These are phyloP conservation scores for Ambrosia trifida DNA, from an alignment of 129 eudicot genomes.

Conservation along the genomic window DNA sequence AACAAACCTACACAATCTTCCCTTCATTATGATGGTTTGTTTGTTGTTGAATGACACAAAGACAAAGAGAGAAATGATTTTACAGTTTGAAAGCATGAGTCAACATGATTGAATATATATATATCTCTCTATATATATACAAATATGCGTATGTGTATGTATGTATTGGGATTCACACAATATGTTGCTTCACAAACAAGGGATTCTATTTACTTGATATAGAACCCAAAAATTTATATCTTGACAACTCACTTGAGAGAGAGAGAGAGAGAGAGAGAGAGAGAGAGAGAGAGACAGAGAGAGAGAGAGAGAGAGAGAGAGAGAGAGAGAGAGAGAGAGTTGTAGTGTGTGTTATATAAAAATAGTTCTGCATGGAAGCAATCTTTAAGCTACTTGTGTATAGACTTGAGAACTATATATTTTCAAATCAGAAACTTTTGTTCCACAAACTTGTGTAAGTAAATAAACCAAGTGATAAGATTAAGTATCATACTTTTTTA, in stretches of 20 bases:
- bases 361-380: conserved; percentile 34
- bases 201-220: conserved; percentile 35
- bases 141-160: not conserved
- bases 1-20: conserved; percentile 27
- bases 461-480: conserved; percentile 41
- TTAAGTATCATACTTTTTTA: conserved; percentile 32
- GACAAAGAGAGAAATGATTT: conserved; percentile 20
- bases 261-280: no score
- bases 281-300: no score
- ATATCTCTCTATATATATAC: not conserved
- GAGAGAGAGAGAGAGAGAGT: not conserved
- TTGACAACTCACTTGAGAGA: conserved; percentile 55
- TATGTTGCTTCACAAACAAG: conserved; percentile 45
- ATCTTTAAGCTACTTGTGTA: conserved; percentile 36
- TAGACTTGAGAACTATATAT: conserved; percentile 52
- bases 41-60: conserved; percentile 34
- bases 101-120: conserved; percentile 20
- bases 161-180: conserved; percentile 34
- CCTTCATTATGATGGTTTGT: conserved; percentile 36
- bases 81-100: conserved; percentile 24
- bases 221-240: conserved; percentile 26
- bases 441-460: conserved; percentile 49
- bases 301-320: conserved; percentile 20
- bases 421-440: conserved; percentile 27
- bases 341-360: not conserved